These are phyloP conservation scores for Arachnopeziza araneosa DNA, from an alignment of 2,329 filamentous ascomycete genomes.

Conservation along the genomic window DNA sequence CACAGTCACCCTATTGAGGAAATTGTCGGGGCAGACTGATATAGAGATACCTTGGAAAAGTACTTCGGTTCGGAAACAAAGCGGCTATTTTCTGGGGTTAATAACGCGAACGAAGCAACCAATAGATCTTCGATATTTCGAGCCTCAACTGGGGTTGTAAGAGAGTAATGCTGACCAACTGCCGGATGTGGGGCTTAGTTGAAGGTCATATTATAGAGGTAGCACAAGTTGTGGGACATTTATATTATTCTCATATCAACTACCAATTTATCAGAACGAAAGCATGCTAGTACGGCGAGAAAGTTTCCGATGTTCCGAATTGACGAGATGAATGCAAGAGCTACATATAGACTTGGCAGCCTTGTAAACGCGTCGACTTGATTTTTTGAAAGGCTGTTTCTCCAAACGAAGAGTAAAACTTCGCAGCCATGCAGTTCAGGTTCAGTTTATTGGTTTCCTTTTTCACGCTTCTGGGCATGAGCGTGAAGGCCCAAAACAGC, in stretches of 20 bases:
- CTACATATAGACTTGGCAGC: not conserved
- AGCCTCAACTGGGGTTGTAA: not conserved
- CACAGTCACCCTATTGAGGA: too few species aligned
- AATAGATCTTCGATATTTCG: not conserved
- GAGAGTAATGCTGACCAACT: not conserved
- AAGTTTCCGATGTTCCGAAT: not conserved
- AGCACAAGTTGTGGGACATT: not conserved
- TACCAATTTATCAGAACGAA: not conserved
- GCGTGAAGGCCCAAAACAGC: slow-evolving; percentile 1
- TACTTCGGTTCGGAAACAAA: not conserved
- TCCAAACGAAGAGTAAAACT: not conserved
- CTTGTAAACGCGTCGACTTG: not conserved
- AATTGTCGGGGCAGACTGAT: too few species aligned
- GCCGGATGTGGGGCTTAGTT: not conserved
- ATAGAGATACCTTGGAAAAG: not conserved
- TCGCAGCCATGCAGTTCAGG: not conserved
- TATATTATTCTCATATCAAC: not conserved
- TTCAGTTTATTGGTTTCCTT: not conserved
- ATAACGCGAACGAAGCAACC: not conserved
- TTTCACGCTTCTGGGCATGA: slow-evolving; percentile 1
- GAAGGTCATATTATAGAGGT: not conserved
- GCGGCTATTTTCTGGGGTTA: not conserved
- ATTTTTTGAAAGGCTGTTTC: not conserved
- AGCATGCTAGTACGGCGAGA: not conserved
- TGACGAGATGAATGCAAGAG: not conserved